A percentile compares a stretch with the other conserved stretches of the same genome.
phyloP scores from a whole-genome alignment of 2,329 filamentous ascomycete genomes.

The Didymella glomerata region DNA sequence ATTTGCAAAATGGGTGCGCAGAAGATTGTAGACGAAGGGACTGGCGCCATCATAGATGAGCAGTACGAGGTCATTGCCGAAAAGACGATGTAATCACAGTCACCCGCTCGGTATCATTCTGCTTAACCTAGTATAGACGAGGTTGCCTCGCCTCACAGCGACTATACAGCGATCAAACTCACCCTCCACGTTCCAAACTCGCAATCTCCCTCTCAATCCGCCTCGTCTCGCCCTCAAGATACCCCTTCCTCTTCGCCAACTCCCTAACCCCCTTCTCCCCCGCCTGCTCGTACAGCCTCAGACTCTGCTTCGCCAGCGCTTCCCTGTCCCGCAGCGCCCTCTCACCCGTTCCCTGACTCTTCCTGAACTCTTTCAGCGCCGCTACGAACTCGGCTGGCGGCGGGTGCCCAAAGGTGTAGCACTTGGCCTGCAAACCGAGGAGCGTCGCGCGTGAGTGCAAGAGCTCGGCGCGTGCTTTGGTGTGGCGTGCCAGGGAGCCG shows the following conservation, averaged over 20 bases:
- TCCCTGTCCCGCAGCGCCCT: conserved; percentile 43
- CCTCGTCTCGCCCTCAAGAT: conserved; percentile 47
- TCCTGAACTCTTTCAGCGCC: conserved; percentile 46
- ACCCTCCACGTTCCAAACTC: conserved; percentile 33
- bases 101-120: neutral
- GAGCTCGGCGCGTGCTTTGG: conserved; percentile 55
- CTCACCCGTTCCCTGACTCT: conserved; percentile 42
- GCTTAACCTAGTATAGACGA: neutral
- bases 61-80: conserved; percentile 61
- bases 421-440: conserved; percentile 53
- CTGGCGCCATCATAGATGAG: conserved; percentile 60
- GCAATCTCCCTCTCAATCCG: conserved; percentile 45
- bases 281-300: conserved; percentile 49
- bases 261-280: conserved; percentile 50
- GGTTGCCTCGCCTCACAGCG: neutral
- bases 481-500: conserved; percentile 53
- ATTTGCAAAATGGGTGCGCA: conserved; percentile 91
- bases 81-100: conserved; percentile 18
- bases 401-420: conserved; percentile 40
- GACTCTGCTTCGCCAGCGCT: conserved; percentile 41
- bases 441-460: conserved; percentile 53
- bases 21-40: conserved; percentile 58
- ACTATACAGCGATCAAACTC: neutral
- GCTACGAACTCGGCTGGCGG: conserved; percentile 37
- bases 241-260: conserved; percentile 52